Evolutionary conservation across 768 basidiomycete species (phyloP).

Genomic region (Pulveroboletus frians): DNA sequence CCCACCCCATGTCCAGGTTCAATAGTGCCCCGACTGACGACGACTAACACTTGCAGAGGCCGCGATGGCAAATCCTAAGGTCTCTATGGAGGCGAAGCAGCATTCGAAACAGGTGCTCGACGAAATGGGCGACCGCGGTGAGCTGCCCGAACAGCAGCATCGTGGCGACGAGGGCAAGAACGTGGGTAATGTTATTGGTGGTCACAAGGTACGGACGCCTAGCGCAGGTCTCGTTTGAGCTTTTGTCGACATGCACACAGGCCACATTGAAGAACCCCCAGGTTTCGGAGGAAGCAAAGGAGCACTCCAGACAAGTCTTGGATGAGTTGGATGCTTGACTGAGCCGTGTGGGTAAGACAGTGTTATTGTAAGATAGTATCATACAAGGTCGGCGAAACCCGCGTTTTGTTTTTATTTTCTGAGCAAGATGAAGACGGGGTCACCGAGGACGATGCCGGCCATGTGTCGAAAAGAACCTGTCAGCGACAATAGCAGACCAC

Average conservation of each 20-base stretch:
- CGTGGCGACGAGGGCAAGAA: conserved; percentile 8
- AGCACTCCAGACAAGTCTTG: conserved; percentile 6
- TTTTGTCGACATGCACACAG: conserved; percentile 2
- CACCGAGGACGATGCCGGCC: conserved; percentile 86
- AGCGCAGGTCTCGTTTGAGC: too few species aligned
- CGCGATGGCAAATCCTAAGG: conserved; percentile 21
- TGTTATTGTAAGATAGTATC: conserved; percentile 6
- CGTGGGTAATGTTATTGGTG: conserved; percentile 16
- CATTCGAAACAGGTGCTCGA: conserved; percentile 23
- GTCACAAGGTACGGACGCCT: conserved; percentile 13
- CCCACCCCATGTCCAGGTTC: background rate
- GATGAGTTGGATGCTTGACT: conserved; percentile 5
- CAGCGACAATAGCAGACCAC: conserved; percentile 90
- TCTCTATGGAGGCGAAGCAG: conserved; percentile 20
- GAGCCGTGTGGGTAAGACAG: background rate
- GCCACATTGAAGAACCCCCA: conserved; percentile 23
- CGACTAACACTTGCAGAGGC: conserved; percentile 17
- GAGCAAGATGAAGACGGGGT: conserved; percentile 86
- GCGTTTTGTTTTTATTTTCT: conserved; percentile 47
- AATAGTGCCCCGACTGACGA: background rate
- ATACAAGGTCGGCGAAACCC: background rate
- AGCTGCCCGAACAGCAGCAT: conserved; percentile 13
- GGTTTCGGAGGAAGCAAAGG: conserved; percentile 17
- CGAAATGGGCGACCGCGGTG: conserved; percentile 14
- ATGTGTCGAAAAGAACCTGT: conserved; percentile 91